Evolutionary conservation across 2,329 filamentous ascomycete genomes (phyloP).

Genomic region (Colletotrichum sp.): DNA sequence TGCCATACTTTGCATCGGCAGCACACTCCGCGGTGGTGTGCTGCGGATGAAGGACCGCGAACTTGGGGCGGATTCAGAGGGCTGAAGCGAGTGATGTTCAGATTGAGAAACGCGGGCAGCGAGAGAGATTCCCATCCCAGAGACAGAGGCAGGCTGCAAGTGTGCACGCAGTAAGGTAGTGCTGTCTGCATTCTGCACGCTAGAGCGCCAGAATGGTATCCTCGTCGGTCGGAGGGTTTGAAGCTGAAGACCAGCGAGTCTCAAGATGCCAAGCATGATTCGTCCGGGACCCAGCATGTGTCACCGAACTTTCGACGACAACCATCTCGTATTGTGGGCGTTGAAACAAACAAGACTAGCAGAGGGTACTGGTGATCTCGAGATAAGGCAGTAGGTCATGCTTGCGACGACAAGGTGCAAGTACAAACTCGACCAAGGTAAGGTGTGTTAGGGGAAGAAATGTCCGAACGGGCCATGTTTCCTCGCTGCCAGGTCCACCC

Average conservation of each 20-base stretch:
- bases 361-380: neutral
- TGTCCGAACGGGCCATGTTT: slow-evolving; percentile 19
- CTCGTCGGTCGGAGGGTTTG: slow-evolving; percentile 13
- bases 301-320: slow-evolving; percentile 9
- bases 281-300: slow-evolving; percentile 1
- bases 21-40: neutral
- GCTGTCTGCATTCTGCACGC: neutral
- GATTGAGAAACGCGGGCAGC: slow-evolving; percentile 2
- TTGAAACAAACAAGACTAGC: slow-evolving; percentile 7
- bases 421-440: neutral
- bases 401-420: neutral
- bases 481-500: slow-evolving; percentile 12
- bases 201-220: neutral
- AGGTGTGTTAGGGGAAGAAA: neutral
- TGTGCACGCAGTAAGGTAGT: neutral
- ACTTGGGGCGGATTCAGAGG: slow-evolving; percentile 1
- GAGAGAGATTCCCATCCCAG: neutral
- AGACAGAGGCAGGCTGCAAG: neutral
- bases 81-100: slow-evolving; percentile 18
- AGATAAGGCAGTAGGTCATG: neutral
- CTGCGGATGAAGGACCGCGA: neutral
- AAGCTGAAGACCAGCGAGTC: slow-evolving; percentile 12
- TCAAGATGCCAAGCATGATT: slow-evolving; percentile 20
- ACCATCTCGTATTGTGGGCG: slow-evolving; percentile 10
- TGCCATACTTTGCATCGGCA: neutral